phyloP scores from a whole-genome alignment of 2,329 filamentous ascomycete species.

The Bisporella sp. region DNA sequence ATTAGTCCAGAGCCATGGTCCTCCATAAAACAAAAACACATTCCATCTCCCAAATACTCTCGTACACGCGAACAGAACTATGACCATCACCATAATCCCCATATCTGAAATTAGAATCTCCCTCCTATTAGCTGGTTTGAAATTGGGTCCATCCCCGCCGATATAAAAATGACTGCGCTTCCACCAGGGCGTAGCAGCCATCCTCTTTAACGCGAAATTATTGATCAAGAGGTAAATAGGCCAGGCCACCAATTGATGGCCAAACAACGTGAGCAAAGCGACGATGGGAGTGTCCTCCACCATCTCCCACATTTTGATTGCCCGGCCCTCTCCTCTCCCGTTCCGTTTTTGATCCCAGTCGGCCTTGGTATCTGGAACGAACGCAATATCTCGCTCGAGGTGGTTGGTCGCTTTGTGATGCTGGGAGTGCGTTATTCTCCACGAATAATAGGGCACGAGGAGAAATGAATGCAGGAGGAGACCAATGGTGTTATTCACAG shows the following conservation, averaged over 20 bases:
- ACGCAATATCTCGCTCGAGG: slow-evolving; percentile 60
- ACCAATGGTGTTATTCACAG: slow-evolving; percentile 54
- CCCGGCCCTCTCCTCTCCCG: slow-evolving; percentile 2
- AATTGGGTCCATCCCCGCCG: slow-evolving; percentile 52
- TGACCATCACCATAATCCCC: slow-evolving; percentile 41
- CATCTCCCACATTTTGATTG: slow-evolving; percentile 29
- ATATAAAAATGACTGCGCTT: slow-evolving; percentile 41
- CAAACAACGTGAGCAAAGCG: slow-evolving; percentile 44
- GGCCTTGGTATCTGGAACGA: slow-evolving; percentile 43
- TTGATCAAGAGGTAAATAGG: slow-evolving; percentile 56
- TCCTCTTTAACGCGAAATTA: slow-evolving; percentile 21
- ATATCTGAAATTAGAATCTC: slow-evolving; percentile 53
- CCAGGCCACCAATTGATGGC: slow-evolving; percentile 58
- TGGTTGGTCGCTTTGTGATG: slow-evolving; percentile 63
- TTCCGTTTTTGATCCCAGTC: slow-evolving; percentile 13
- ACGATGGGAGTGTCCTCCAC: slow-evolving; percentile 56
- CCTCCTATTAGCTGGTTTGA: slow-evolving; percentile 45
- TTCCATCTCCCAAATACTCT: slow-evolving; percentile 45
- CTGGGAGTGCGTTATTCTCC: slow-evolving; percentile 62
- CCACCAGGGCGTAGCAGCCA: slow-evolving; percentile 16
- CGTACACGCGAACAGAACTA: slow-evolving; percentile 27
- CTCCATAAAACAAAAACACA: slow-evolving; percentile 53
- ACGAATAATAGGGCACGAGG: slow-evolving; percentile 63
- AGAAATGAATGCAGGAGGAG: slow-evolving; percentile 60
- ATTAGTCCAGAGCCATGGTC: slow-evolving; percentile 63